A percentile compares a stretch with the other conserved stretches of the same genome.
phyloP scores from a whole-genome alignment of 495 filamentous ascomycete genomes.

The Aspergillus diversus region DNA sequence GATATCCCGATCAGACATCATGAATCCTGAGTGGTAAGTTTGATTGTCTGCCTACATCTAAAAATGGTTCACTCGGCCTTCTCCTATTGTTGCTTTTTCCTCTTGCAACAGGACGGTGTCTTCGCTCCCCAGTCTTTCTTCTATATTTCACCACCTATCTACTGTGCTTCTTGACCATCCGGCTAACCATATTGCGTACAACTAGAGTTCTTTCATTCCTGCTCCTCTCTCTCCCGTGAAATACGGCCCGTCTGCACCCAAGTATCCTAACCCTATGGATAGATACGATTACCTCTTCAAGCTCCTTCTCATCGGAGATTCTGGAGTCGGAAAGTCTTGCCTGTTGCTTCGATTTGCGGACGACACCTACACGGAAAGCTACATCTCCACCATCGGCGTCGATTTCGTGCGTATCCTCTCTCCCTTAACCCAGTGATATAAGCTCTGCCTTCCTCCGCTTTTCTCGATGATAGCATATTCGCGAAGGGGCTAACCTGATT shows the following conservation, averaged over 20 bases:
- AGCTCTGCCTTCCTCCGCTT: slow-evolving; percentile 13
- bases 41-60: slow-evolving; percentile 25
- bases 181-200: slow-evolving; percentile 10
- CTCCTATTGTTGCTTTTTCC: not conserved
- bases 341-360: slow-evolving; percentile 96
- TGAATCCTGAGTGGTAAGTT: slow-evolving; percentile 96
- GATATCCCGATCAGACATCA: slow-evolving; percentile 48
- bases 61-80: not conserved
- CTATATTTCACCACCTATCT: not conserved
- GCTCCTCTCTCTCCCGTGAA: slow-evolving; percentile 7
- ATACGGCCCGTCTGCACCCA: slow-evolving; percentile 9
- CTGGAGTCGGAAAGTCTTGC: slow-evolving; percentile 99
- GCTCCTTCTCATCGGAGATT: slow-evolving; percentile 99
- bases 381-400: slow-evolving; percentile 99
- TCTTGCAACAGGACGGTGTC: slow-evolving; percentile 1
- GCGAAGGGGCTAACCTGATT: slow-evolving; percentile 2
- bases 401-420: slow-evolving; percentile 78
- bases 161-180: slow-evolving; percentile 2
- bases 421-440: not conserved
- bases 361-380: slow-evolving; percentile 99
- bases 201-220: slow-evolving; percentile 27
- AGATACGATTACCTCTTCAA: slow-evolving; percentile 99
- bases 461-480: slow-evolving; percentile 1
- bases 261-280: slow-evolving; percentile 33
- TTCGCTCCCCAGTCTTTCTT: not conserved